Evolutionary conservation across 495 filamentous ascomycete genomes (phyloP).

Genomic region (Trichoderma reesei): DNA sequence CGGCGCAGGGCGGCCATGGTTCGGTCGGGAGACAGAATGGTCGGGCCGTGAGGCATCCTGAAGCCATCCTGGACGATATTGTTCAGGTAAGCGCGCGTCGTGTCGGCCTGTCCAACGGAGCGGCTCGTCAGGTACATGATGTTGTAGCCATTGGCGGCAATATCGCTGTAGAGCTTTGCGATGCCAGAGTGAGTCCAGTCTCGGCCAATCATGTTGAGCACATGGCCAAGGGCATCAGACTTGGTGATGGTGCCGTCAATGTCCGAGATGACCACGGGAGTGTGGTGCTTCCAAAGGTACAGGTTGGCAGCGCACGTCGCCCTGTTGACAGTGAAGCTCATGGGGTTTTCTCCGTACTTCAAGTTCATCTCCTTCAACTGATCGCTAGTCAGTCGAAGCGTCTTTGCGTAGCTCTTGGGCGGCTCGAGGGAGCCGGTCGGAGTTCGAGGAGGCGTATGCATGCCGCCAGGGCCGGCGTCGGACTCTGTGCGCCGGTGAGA

Average conservation of each 20-base stretch:
- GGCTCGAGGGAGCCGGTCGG: slow-evolving; percentile 50
- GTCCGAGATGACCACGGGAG: slow-evolving; percentile 92
- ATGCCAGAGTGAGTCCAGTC: slow-evolving; percentile 98
- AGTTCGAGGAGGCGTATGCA: slow-evolving; percentile 69
- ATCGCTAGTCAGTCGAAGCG: slow-evolving; percentile 88
- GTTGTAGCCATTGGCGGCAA: slow-evolving; percentile 93
- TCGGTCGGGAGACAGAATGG: slow-evolving; percentile 88
- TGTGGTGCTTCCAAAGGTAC: slow-evolving; percentile 84
- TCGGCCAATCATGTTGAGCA: slow-evolving; percentile 92
- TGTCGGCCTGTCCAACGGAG: slow-evolving; percentile 87
- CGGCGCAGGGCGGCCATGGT: slow-evolving; percentile 91
- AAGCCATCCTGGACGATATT: slow-evolving; percentile 85
- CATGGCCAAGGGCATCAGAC: slow-evolving; percentile 94
- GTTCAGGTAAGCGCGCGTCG: slow-evolving; percentile 79
- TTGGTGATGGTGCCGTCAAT: slow-evolving; percentile 99
- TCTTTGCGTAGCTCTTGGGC: slow-evolving; percentile 89
- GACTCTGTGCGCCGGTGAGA: slow-evolving; percentile 49
- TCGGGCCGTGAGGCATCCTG: slow-evolving; percentile 77
- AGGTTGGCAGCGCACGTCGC: slow-evolving; percentile 86
- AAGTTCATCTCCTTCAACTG: slow-evolving; percentile 83
- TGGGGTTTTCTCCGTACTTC: slow-evolving; percentile 74
- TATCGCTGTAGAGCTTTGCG: slow-evolving; percentile 93
- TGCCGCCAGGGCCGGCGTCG: slow-evolving; percentile 54
- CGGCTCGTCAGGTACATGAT: slow-evolving; percentile 96
- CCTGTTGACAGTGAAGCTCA: slow-evolving; percentile 93